phyloP scores from a whole-genome alignment of 495 filamentous ascomycete genomes.

The Xylaria sp. region DNA sequence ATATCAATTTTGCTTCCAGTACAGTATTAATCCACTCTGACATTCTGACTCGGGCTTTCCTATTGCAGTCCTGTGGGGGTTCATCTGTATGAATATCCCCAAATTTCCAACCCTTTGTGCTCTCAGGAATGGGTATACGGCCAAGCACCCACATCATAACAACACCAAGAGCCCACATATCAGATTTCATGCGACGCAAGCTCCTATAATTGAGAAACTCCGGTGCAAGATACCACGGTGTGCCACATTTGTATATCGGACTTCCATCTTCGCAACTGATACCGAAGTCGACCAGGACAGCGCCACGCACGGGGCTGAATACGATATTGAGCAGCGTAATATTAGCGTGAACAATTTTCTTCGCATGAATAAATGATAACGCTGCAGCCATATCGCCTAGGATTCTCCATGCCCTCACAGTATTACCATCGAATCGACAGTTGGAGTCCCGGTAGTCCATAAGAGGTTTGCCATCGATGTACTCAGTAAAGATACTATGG shows the following conservation, averaged over 20 bases:
- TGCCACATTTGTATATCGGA: background rate
- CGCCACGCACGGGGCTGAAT: constrained; percentile 14
- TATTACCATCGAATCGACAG: background rate
- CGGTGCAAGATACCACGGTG: constrained; percentile 20
- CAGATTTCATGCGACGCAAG: background rate
- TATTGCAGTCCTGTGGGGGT: background rate
- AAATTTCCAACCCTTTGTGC: background rate
- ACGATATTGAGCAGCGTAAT: constrained; percentile 9
- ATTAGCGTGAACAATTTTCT: constrained; percentile 6
- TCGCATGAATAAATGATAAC: background rate
- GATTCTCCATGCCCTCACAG: constrained; percentile 6
- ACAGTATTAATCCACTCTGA: background rate
- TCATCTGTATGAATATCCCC: background rate
- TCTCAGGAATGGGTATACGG: constrained; percentile 9
- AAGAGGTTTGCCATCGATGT: background rate
- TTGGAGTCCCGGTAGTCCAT: background rate
- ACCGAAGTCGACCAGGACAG: constrained; percentile 3
- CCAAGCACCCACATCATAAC: constrained; percentile 21
- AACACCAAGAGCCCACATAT: constrained; percentile 24
- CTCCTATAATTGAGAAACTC: background rate
- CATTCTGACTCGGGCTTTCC: background rate
- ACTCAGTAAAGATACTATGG: constrained; percentile 17
- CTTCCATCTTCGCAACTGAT: background rate
- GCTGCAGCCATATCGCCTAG: constrained; percentile 12
- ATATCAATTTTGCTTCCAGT: background rate